Evolutionary conservation across 495 filamentous ascomycete genomes (phyloP).

Genomic region (Podospora australis): DNA sequence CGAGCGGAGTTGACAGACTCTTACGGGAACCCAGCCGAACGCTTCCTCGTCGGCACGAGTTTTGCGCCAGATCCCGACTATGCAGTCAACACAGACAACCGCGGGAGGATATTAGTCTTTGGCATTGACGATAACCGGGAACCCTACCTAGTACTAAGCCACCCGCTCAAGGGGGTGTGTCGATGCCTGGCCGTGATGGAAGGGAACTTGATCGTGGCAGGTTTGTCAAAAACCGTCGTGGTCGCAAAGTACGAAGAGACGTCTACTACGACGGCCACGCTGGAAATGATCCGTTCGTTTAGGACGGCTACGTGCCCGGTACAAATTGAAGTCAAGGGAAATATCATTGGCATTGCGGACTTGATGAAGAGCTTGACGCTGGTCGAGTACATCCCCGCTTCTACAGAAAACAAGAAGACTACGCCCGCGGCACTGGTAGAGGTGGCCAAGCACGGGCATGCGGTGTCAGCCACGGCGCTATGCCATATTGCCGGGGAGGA

Average conservation of each 20-base stretch:
- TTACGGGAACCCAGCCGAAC: conserved; percentile 59
- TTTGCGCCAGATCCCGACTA: conserved; percentile 55
- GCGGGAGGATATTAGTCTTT: conserved; percentile 77
- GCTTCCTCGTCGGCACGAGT: conserved; percentile 84
- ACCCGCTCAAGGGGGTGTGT: conserved; percentile 67
- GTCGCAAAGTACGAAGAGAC: conserved; percentile 50
- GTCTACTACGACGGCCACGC: conserved; percentile 39
- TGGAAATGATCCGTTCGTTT: conserved; percentile 66
- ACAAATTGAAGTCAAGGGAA: conserved; percentile 63
- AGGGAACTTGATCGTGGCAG: conserved; percentile 70
- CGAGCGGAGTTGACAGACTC: conserved; percentile 64
- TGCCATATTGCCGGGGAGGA: conserved; percentile 58
- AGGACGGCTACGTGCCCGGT: conserved; percentile 80
- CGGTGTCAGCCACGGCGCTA: conserved; percentile 75
- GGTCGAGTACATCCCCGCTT: conserved; percentile 55
- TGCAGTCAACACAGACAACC: conserved; percentile 33
- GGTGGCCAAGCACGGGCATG: conserved; percentile 72
- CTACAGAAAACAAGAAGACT: conserved; percentile 23
- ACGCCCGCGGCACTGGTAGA: conserved; percentile 55
- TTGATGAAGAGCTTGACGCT: conserved; percentile 89
- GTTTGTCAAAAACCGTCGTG: conserved; percentile 77
- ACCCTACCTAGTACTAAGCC: conserved; percentile 59
- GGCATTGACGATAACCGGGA: conserved; percentile 69
- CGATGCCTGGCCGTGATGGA: conserved; percentile 66
- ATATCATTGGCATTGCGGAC: conserved; percentile 78